These are phyloP conservation scores for Fusarium mexicanum DNA, from an alignment of 2,329 filamentous ascomycete genomes.

Conservation along the genomic window DNA sequence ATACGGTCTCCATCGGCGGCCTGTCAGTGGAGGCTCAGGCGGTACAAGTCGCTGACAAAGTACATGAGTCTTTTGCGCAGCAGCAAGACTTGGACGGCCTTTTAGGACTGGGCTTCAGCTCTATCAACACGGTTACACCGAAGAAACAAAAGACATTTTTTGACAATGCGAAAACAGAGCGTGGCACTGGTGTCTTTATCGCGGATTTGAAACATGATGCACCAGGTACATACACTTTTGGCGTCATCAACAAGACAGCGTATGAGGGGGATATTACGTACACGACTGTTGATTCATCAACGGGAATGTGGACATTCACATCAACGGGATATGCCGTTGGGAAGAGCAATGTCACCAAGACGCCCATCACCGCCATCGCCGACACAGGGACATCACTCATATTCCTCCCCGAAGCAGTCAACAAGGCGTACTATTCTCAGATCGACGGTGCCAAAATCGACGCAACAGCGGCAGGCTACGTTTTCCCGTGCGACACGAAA, in stretches of 20 bases:
- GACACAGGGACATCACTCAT: conserved; percentile 74
- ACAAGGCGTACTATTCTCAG: conserved; percentile 59
- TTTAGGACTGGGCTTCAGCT: conserved; percentile 55
- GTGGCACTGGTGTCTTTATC: conserved; percentile 65
- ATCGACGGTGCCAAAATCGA: conserved; percentile 55
- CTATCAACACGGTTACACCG: conserved; percentile 55
- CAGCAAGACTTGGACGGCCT: conserved; percentile 54
- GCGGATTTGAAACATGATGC: conserved; percentile 68
- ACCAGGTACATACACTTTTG: conserved; percentile 77
- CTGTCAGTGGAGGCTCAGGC: conserved; percentile 53
- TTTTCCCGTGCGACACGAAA: conserved; percentile 56
- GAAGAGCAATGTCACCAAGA: conserved; percentile 38
- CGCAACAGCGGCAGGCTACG: conserved; percentile 55
- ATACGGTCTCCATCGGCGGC: conserved; percentile 55
- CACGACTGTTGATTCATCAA: conserved; percentile 65
- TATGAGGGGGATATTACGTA: conserved; percentile 71
- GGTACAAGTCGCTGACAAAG: conserved; percentile 54
- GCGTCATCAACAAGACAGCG: conserved; percentile 70
- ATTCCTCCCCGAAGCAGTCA: conserved; percentile 64
- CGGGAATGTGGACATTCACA: conserved; percentile 73
- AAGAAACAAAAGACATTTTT: conserved; percentile 56
- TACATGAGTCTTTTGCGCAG: conserved; percentile 53
- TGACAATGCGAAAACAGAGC: conserved; percentile 42
- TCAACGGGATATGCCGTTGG: conserved; percentile 35
- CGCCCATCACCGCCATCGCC: conserved; percentile 55